A percentile compares a stretch with the other conserved stretches of the same genome.
Conservation (phyloP, 1,139 yeast genomes). For the Debaryomyces udenii region DNA sequence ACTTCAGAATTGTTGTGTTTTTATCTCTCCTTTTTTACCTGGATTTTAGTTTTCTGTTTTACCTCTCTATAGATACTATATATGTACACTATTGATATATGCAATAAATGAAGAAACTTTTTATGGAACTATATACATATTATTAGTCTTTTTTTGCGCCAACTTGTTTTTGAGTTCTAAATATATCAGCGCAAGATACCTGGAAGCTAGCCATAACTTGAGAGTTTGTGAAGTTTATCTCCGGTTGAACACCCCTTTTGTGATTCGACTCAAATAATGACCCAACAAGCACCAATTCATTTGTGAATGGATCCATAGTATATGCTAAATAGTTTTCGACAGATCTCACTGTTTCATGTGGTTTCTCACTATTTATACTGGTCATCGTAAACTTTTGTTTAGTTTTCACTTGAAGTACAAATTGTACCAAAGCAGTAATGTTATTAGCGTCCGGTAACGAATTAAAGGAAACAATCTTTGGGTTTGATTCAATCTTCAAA, state of each 20-base stretch:
- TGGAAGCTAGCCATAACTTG: slow-evolving; percentile 31
- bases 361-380: slow-evolving; percentile 41
- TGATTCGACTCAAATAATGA: slow-evolving; percentile 73
- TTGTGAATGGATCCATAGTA: slow-evolving; percentile 71
- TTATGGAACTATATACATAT: slow-evolving; percentile 5
- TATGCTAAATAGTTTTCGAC: slow-evolving; percentile 77
- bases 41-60: background rate
- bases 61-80: slow-evolving; percentile 5
- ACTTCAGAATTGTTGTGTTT: too few relatives aligned
- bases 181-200: slow-evolving; percentile 33
- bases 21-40: background rate
- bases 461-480: slow-evolving; percentile 68
- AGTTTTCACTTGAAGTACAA: slow-evolving; percentile 76
- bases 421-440: slow-evolving; percentile 69
- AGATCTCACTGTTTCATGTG: slow-evolving; percentile 50
- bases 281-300: slow-evolving; percentile 72
- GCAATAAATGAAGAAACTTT: slow-evolving; percentile 4
- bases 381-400: slow-evolving; percentile 64
- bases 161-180: slow-evolving; percentile 23
- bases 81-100: slow-evolving; percentile 8
- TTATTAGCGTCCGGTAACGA: slow-evolving; percentile 67
- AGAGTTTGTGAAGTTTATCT: slow-evolving; percentile 27
- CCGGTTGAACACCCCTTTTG: slow-evolving; percentile 39
- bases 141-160: slow-evolving; percentile 5
- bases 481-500: slow-evolving; percentile 66